Percentiles rank a stretch among this genome's conserved stretches.
Evolutionary conservation across 306 rosid species (phyloP).

Genomic region (Gastrolobium villosum): DNA sequence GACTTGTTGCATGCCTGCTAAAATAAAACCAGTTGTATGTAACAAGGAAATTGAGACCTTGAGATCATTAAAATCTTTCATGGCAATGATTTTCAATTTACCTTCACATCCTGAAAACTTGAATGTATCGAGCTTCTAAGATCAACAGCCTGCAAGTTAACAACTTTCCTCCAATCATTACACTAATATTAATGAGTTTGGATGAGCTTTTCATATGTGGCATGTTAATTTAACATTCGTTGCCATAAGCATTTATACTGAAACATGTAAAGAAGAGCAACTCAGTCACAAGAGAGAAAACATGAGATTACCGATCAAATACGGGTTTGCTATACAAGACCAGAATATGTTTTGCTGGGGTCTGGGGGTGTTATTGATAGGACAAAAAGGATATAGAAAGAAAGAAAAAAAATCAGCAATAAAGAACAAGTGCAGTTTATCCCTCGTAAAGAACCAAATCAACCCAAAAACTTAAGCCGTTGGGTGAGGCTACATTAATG

Average conservation of each 20-base stretch:
- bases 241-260: conserved; percentile 38
- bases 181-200: conserved; percentile 39
- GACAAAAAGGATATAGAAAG: conserved; percentile 8
- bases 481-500: too few relatives aligned
- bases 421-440: conserved; percentile 20
- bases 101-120: conserved; percentile 66
- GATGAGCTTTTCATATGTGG: conserved; percentile 16
- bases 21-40: conserved; percentile 44
- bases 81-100: conserved; percentile 47
- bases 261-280: conserved; percentile 33
- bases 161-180: conserved; percentile 49
- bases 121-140: conserved; percentile 71
- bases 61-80: conserved; percentile 33
- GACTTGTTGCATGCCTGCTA: conserved; percentile 66
- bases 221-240: conserved; percentile 25
- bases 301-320: conserved; percentile 19
- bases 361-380: neutral
- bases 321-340: neutral
- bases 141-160: conserved; percentile 84
- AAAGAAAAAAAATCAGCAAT: neutral
- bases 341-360: neutral
- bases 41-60: conserved; percentile 38
- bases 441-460: too few relatives aligned
- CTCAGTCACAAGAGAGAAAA: conserved; percentile 29
- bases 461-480: too few relatives aligned